Percentiles rank a stretch among this genome's conserved stretches.
Conservation (phyloP, 495 filamentous ascomycete species). For the Xylaria venustula region DNA sequence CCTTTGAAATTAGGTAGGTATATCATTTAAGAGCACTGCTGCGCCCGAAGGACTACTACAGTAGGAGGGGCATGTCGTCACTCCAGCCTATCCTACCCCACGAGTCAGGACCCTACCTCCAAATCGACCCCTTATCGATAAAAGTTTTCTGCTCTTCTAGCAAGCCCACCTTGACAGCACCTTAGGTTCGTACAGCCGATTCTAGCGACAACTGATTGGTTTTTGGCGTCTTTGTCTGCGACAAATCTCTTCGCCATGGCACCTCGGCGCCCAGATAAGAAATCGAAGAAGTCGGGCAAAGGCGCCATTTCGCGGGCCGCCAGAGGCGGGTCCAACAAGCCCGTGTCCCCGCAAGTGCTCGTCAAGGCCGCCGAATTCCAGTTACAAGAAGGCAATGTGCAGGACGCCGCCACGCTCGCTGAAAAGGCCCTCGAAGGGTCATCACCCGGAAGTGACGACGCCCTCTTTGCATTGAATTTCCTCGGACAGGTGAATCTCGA, state of each 20-base stretch:
- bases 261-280: slow-evolving; percentile 43
- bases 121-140: slow-evolving; percentile 15
- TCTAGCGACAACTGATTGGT: not conserved
- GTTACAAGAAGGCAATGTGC: slow-evolving; percentile 68
- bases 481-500: slow-evolving; percentile 85
- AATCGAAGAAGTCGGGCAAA: slow-evolving; percentile 37
- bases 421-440: slow-evolving; percentile 58
- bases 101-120: not conserved
- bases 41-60: no score
- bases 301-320: slow-evolving; percentile 24
- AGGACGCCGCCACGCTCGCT: slow-evolving; percentile 65
- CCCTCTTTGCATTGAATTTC: slow-evolving; percentile 67
- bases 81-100: no score
- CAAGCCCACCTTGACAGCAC: slow-evolving; percentile 1
- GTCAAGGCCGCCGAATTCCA: slow-evolving; percentile 67
- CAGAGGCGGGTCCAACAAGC: slow-evolving; percentile 16
- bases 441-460: slow-evolving; percentile 29
- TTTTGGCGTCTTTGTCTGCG: not conserved
- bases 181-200: not conserved
- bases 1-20: no score
- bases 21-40: no score
- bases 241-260: slow-evolving; percentile 31
- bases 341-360: slow-evolving; percentile 38
- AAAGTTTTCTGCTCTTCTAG: slow-evolving; percentile 10
- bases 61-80: no score